A percentile compares a stretch with the other conserved stretches of the same genome.
These are phyloP conservation scores for Atkinsonella hypoxylon DNA, from an alignment of 2,329 filamentous ascomycete genomes.

Conservation along the genomic window DNA sequence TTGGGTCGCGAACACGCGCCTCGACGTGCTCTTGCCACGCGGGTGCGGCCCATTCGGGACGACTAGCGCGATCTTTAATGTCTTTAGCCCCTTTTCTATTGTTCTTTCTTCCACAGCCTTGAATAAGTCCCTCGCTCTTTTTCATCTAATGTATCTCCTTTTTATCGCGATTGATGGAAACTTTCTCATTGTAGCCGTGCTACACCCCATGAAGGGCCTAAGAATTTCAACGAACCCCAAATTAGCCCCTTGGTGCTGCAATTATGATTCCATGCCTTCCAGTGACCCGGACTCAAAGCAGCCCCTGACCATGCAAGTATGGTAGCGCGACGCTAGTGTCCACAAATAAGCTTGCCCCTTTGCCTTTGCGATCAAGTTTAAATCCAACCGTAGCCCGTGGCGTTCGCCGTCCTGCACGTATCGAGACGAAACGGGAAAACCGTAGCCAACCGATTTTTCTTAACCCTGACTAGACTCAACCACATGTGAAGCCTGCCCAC, in stretches of 20 bases:
- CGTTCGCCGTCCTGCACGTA: constrained; percentile 4
- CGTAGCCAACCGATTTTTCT: not conserved
- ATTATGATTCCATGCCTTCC: too few relatives aligned
- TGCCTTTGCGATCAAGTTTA: not conserved
- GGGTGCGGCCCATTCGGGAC: not conserved
- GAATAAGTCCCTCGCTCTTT: too few relatives aligned
- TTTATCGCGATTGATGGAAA: too few relatives aligned
- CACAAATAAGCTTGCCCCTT: not conserved
- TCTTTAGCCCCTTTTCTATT: too few relatives aligned
- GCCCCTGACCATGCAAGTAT: not conserved
- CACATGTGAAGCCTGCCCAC: not conserved
- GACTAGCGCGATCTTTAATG: not conserved
- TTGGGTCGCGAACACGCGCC: constrained; percentile 2
- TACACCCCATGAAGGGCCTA: too few relatives aligned
- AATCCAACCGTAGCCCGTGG: not conserved
- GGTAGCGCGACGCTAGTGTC: not conserved
- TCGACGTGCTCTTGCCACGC: not conserved
- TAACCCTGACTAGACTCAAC: not conserved
- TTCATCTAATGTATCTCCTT: too few relatives aligned
- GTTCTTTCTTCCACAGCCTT: too few relatives aligned
- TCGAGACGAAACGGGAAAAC: constrained; percentile 4
- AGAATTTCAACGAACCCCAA: too few relatives aligned
- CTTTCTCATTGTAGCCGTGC: too few relatives aligned
- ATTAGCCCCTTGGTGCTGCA: too few relatives aligned
- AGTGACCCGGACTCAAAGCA: too few relatives aligned